Evolutionary conservation across 2,329 filamentous ascomycete species (phyloP).

Genomic region (Neobulgaria alba): DNA sequence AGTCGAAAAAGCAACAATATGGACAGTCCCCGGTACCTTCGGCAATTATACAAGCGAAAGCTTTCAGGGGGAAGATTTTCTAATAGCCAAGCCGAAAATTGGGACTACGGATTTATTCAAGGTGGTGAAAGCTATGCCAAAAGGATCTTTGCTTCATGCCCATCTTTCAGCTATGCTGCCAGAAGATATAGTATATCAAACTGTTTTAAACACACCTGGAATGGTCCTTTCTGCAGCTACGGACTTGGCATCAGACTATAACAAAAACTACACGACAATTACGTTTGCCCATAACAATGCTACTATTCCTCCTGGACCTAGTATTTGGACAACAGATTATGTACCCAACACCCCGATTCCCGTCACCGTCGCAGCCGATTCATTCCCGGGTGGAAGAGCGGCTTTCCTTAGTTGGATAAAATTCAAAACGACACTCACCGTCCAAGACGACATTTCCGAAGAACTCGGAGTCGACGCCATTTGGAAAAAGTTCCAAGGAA

Average conservation of each 20-base stretch:
- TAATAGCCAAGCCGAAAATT: slow-evolving; percentile 75
- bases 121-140: slow-evolving; percentile 80
- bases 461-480: slow-evolving; percentile 77
- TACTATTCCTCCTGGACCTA: slow-evolving; percentile 23
- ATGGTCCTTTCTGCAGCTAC: slow-evolving; percentile 59
- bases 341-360: slow-evolving; percentile 30
- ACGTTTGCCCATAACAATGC: slow-evolving; percentile 52
- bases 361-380: slow-evolving; percentile 54
- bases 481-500: slow-evolving; percentile 72
- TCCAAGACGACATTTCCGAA: slow-evolving; percentile 66
- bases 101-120: slow-evolving; percentile 77
- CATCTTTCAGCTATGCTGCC: slow-evolving; percentile 90
- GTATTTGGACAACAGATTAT: slow-evolving; percentile 41
- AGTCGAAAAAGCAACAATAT: slow-evolving; percentile 66
- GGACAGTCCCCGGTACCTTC: slow-evolving; percentile 69
- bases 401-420: slow-evolving; percentile 76
- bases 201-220: slow-evolving; percentile 62
- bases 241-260: slow-evolving; percentile 42
- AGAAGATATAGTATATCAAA: slow-evolving; percentile 67
- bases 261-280: slow-evolving; percentile 46
- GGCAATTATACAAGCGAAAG: slow-evolving; percentile 54
- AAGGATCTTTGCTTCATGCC: slow-evolving; percentile 77
- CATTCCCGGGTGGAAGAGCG: slow-evolving; percentile 63
- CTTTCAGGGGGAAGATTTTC: slow-evolving; percentile 88
- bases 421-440: slow-evolving; percentile 61